Evolutionary conservation across 2,329 filamentous ascomycete genomes (phyloP), one percentile per base, ranked within the genome.

Genomic region (Pyrenophora tritici-repentis): DNA sequence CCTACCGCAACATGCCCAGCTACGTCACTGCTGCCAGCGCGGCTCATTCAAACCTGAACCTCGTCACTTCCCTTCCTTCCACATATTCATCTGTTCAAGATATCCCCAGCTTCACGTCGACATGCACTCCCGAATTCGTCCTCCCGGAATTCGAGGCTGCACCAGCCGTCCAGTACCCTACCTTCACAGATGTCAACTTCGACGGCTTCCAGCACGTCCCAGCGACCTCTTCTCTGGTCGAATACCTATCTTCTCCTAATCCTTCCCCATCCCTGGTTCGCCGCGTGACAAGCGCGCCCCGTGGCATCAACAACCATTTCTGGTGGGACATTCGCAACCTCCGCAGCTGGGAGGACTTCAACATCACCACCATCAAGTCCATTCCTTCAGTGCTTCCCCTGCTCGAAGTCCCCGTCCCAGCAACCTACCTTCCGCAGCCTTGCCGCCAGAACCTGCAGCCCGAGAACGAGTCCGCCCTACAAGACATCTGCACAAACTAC

Each of bases 261-360:
- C 91, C 92, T 16, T 87, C 90, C 17, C 88, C 92, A 14, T 87
- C 88, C 34, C 80, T 96, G 29, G 90, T 96, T 32, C 88, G 88
- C 67, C 89, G 87, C 61, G 84, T 93, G 61, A 89, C 88, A 53
- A 86, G 88, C 69, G 71, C 86, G 76, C 84, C 80, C 58, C 89
- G 85, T 71, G 86, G 81, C 66, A 83, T 81, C 74, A 87, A 83
- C 65, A 90, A 87, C 72, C 86, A 96, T 77, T 96, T 93, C 74
- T 97, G 93, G 93, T 97, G 91, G 89, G 93, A 97, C 67, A 83
- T 96, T 51, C 89, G 93, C 62, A 93, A 95, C 71, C 80, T 97
- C 60, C 86, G 90, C 56, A 83, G 86, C 55, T 97, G 93, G 93
- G 83, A 83, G 43, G 83, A 85, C 62, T 97, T 97, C 82, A 90